Evolutionary conservation across 2,329 filamentous ascomycete genomes (phyloP).

Genomic region (Diplocarpon mali): DNA sequence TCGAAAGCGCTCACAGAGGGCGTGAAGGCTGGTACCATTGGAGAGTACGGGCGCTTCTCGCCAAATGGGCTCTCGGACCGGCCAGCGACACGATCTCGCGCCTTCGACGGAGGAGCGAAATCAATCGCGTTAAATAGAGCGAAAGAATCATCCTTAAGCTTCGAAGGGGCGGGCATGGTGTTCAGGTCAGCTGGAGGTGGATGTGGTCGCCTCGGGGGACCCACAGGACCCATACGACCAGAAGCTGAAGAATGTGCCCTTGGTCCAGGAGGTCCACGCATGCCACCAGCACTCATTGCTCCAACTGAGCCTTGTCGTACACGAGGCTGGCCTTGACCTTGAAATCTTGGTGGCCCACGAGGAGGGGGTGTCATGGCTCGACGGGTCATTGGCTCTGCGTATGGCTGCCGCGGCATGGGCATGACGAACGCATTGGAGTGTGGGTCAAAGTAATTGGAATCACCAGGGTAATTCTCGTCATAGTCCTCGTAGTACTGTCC

Average conservation of each 20-base stretch:
- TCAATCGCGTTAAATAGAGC: constrained; percentile 59
- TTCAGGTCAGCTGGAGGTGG: constrained; percentile 65
- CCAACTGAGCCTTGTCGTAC: constrained; percentile 38
- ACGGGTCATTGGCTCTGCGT: constrained; percentile 72
- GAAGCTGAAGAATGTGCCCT: constrained; percentile 56
- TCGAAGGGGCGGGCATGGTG: constrained; percentile 74
- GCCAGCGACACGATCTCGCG: constrained; percentile 59
- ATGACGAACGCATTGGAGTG: constrained; percentile 48
- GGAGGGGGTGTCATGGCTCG: constrained; percentile 95
- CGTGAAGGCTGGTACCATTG: constrained; percentile 61
- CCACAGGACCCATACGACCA: constrained; percentile 25
- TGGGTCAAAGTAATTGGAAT: constrained; percentile 34
- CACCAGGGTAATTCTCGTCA: constrained; percentile 57
- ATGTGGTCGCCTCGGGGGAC: constrained; percentile 39
- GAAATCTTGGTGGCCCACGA: constrained; percentile 31
- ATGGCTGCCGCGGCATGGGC: constrained; percentile 45
- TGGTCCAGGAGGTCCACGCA: constrained; percentile 33
- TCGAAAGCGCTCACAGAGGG: constrained; percentile 78
- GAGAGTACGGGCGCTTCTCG: constrained; percentile 61
- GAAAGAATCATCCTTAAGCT: constrained; percentile 73
- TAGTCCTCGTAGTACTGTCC: constrained; percentile 64
- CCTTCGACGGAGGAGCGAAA: constrained; percentile 69
- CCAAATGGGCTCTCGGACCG: constrained; percentile 53
- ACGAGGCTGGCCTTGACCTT: constrained; percentile 28
- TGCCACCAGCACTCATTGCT: constrained; percentile 26